Base-by-base conservation (phyloP, 2,329 filamentous ascomycete genomes). In the Calonectria leucothoes region DNA sequence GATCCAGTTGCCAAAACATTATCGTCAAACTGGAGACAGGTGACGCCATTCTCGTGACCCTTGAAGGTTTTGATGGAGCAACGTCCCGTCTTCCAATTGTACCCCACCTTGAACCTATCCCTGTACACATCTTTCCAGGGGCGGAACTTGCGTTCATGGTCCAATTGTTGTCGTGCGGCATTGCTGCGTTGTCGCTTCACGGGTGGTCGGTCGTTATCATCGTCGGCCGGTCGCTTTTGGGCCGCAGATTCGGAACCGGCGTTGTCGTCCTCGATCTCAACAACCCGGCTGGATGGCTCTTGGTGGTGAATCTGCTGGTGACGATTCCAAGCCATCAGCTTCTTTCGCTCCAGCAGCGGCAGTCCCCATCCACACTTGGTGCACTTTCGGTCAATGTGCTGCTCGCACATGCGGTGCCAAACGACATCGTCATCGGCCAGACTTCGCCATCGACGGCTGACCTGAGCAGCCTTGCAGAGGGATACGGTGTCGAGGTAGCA, bases 41-140 rank as follows among this genome's bases (percentile, higher is more conserved):
- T 87, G 48, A 87, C 82, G 48, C 96, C 96, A 82, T 98, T 98
- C 14, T 91, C 93, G 84, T 98, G 89, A 1, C 96, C 96, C 78
- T 93, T 93, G 84, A 99, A 95, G 15, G 94, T 91, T 82, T 93
- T 95, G 77, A 94, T 93, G 8, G 93, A 93, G 85, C 94, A 98
- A 45, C 96, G 92, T 5, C 97, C 96, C 76, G 98, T 95, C 83
- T 98, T 98, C 97, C 97, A 99, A 83, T 98, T 98, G 73, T 93
- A 97, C 66, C 97, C 96, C 61, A 99, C 95, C 83, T 96, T 97
- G 88, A 96, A 98, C 20, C 95, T 92, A 83, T 98, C 96, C 76
- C 95, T 94, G 87, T 99, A 99, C 1, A 99, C 95, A 74, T 98
- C 95, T 84, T 99, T 99, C 97, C 97, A 99, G 2, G 83, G 95